A percentile compares a stretch with the other conserved stretches of the same genome.
phyloP scores from a whole-genome alignment of 2,329 filamentous ascomycete genomes.

The Diaporthe aspalathi region DNA sequence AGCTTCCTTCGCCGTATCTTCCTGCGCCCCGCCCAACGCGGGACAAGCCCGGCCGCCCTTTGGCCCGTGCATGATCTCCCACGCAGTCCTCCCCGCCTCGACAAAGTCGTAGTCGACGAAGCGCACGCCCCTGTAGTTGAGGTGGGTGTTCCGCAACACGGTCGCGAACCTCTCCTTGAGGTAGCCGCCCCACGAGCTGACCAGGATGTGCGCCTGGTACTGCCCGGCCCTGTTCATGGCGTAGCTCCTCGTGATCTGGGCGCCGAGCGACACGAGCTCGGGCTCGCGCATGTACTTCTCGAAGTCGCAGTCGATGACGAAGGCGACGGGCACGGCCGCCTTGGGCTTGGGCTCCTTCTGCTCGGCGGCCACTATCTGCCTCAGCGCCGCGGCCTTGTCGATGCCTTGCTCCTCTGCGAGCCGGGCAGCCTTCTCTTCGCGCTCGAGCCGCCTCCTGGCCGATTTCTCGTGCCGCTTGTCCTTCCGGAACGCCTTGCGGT shows the following conservation, averaged over 20 bases:
- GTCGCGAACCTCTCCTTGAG: slow-evolving; percentile 85
- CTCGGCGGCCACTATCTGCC: slow-evolving; percentile 43
- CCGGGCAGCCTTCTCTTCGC: slow-evolving; percentile 60
- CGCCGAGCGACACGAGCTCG: slow-evolving; percentile 83
- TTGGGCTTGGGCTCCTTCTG: slow-evolving; percentile 49
- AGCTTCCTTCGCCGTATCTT: slow-evolving; percentile 29
- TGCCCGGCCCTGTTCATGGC: slow-evolving; percentile 81
- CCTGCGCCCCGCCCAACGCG: slow-evolving; percentile 69
- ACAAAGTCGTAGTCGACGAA: slow-evolving; percentile 82
- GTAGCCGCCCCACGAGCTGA: slow-evolving; percentile 82
- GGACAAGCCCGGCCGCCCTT: slow-evolving; percentile 57
- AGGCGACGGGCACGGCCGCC: slow-evolving; percentile 75
- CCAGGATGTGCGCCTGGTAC: slow-evolving; percentile 77
- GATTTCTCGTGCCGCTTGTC: slow-evolving; percentile 64
- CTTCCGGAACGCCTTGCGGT: slow-evolving; percentile 65
- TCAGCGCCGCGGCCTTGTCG: slow-evolving; percentile 51
- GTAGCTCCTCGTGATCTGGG: slow-evolving; percentile 89
- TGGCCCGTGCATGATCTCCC: slow-evolving; percentile 72
- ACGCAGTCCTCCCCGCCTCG: slow-evolving; percentile 72
- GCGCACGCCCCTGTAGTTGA: slow-evolving; percentile 81
- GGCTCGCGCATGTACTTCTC: slow-evolving; percentile 89
- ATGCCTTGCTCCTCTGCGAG: slow-evolving; percentile 53
- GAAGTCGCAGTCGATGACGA: slow-evolving; percentile 93
- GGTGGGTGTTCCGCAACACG: slow-evolving; percentile 76
- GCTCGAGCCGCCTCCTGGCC: slow-evolving; percentile 61